Evolutionary conservation across 306 rosid species (phyloP), one percentile per base, ranked within the genome.

Genomic region (Pueraria montana): DNA sequence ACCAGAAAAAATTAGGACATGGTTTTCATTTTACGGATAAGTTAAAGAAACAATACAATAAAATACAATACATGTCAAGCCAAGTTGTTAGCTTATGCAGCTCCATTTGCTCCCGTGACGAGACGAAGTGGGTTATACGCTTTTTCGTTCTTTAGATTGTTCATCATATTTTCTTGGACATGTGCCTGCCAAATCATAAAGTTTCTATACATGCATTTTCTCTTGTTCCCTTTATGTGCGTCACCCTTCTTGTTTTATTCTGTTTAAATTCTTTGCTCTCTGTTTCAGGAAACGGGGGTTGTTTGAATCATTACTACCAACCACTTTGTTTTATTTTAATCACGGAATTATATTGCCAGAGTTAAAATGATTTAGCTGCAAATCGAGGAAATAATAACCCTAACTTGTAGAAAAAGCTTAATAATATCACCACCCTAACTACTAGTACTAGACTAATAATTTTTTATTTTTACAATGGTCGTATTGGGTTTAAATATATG

Each of bases 1-100:
- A 75, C 80, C 55, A 38, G 80, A 75, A 75, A 74, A 56, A 75
- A 75, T 75, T 75, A 56, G 80, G 80, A 36, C 68, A 36, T 7
- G 3, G 10, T 56, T 34, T 34, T 56, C 2, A 13, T 56, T 20
- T 34, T 1, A 3, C 38, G 55, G 36, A 75, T 56, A 40, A 36
- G 8, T 11, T 74, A 75, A 46, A 56, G 2, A 56, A 75, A 20
- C 10, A n/a, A n/a, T n/a, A n/a, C n/a, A n/a, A n/a, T n/a, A n/a
- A n/a, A n/a, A n/a, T n/a, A n/a, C n/a, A n/a, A n/a, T n/a, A n/a
- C n/a, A 20, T 59, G 24, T 58, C 69, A 36, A 36, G 2, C 9
- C 64, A 3, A 16, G 49, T 43, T 11, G 49, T 10, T 62, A 52
- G 43, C 43, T 43, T 7, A 8, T 73, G 30, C 27, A 73, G 6